A percentile compares a stretch with the other conserved stretches of the same genome.
phyloP scores from a whole-genome alignment of 1,284 basidiomycete species.

The Malassezia pachydermatis region DNA sequence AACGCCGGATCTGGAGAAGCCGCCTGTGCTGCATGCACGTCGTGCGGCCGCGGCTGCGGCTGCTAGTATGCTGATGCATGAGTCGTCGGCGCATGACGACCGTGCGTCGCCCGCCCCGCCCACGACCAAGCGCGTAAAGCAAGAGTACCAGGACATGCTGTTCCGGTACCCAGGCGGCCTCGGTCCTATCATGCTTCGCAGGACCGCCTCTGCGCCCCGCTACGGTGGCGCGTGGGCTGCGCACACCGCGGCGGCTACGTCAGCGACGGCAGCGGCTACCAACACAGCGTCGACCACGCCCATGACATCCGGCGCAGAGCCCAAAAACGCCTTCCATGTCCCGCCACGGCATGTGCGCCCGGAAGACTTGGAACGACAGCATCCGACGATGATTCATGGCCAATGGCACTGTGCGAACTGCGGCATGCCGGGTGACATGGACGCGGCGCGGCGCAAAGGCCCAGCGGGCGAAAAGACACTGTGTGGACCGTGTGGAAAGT shows the following conservation, averaged over 20 bases:
- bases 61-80: slow-evolving; percentile 22
- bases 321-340: not conserved
- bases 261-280: not conserved
- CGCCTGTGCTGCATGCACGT: slow-evolving; percentile 19
- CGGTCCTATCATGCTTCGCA: slow-evolving; percentile 17
- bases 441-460: slow-evolving; percentile 56
- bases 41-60: slow-evolving; percentile 39
- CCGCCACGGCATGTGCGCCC: slow-evolving; percentile 19
- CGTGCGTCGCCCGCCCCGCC: not conserved
- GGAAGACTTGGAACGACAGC: slow-evolving; percentile 40
- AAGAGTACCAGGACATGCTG: slow-evolving; percentile 27
- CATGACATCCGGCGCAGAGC: not conserved
- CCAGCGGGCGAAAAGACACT: slow-evolving; percentile 79
- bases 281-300: not conserved
- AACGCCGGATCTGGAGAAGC: slow-evolving; percentile 20
- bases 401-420: slow-evolving; percentile 47
- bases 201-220: not conserved
- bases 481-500: slow-evolving; percentile 79
- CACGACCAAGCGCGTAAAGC: slow-evolving; percentile 14
- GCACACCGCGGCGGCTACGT: not conserved
- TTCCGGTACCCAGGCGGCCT: slow-evolving; percentile 42
- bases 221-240: not conserved
- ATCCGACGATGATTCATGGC: slow-evolving; percentile 42
- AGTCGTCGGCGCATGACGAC: slow-evolving; percentile 15
- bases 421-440: slow-evolving; percentile 38